Conservation (phyloP, 2,329 filamentous ascomycete species). For the Scleromitrula shiraiana region DNA sequence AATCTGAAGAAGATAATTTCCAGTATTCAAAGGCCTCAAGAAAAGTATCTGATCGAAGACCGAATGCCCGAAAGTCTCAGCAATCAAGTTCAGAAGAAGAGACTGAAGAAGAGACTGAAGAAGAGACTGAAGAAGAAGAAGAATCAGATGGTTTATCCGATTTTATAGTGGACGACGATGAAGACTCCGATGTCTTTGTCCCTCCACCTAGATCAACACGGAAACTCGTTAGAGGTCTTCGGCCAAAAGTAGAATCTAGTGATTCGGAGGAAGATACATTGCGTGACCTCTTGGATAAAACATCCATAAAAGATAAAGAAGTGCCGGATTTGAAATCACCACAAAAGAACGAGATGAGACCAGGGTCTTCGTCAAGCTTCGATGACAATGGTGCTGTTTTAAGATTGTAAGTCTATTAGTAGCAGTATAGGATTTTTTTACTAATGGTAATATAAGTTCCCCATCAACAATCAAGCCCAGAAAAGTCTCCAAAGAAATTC, state of each 20-base stretch:
- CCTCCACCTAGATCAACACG: slow-evolving; percentile 21
- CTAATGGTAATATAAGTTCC: slow-evolving; percentile 17
- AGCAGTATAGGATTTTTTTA: too few relatives aligned
- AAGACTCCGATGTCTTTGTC: slow-evolving; percentile 17
- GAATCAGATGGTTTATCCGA: slow-evolving; percentile 23
- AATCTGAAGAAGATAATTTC: not conserved
- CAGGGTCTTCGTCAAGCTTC: slow-evolving; percentile 5
- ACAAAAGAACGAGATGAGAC: slow-evolving; percentile 5
- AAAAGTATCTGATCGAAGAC: too few relatives aligned
- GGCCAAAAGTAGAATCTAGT: slow-evolving; percentile 6
- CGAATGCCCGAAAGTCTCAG: not conserved
- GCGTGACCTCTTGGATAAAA: not conserved
- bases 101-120: not conserved
- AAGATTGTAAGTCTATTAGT: slow-evolving; percentile 1
- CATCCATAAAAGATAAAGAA: slow-evolving; percentile 11
- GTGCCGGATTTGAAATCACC: slow-evolving; percentile 9
- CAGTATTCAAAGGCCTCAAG: not conserved
- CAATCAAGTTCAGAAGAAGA: not conserved
- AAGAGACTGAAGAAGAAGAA: slow-evolving; percentile 6
- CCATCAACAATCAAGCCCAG: slow-evolving; percentile 17
- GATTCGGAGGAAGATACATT: slow-evolving; percentile 9
- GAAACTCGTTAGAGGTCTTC: slow-evolving; percentile 21
- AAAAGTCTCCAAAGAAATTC: slow-evolving; percentile 17
- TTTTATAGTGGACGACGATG: slow-evolving; percentile 26
- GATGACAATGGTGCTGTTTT: slow-evolving; percentile 5